Base-by-base conservation (phyloP, 2,329 filamentous ascomycete genomes). In the Talaromyces pinophilus region DNA sequence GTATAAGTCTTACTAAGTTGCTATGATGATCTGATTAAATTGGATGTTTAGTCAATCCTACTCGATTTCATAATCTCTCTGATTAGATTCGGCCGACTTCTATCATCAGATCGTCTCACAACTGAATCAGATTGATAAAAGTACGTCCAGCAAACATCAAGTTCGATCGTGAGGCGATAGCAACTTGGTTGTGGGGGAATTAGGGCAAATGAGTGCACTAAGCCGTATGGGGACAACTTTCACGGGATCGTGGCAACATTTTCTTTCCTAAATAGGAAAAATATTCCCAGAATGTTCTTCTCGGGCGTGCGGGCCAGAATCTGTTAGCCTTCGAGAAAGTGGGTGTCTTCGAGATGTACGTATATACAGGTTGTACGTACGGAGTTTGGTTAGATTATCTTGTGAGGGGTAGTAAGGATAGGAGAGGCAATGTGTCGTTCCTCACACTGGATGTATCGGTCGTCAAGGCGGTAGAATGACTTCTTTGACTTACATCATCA, bases 231-330 rank as follows among this genome's bases (percentile, higher is more conserved):
- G 54, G 64, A 22, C 35, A 63, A 52, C 3, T 11, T 65, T 66
- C 38, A 38, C 64, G 22, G 64, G 1, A 52, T 52, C 19, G 38
- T 40, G 19, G n/a, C 1, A 15, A 13, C 8, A 10, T 46, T 55
- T 55, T 35, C 59, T 64, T 66, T 66, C 66, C 65, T 4, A 63
- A 67, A 52, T 59, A 63, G 63, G 66, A 60, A 67, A 67, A 66
- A 59, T 13, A 19, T 66, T 67, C 66, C 66, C 48, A 30, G 25
- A 30, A 30, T 15, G 15, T n/a, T 15, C 38, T 38, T 57, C 40
- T 40, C 33, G 5, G 30, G 11, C 30, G 4, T 38, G 19, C 25
- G 5, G 10, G 52, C n/a, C n/a, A 22, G 17, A 38, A 22, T 15
- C 30, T 35, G 54, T 57, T 5, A 38, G 19, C 25, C 33, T 40